These are phyloP conservation scores for Polyporus arcularius DNA, from an alignment of 768 basidiomycete species.

Conservation along the genomic window DNA sequence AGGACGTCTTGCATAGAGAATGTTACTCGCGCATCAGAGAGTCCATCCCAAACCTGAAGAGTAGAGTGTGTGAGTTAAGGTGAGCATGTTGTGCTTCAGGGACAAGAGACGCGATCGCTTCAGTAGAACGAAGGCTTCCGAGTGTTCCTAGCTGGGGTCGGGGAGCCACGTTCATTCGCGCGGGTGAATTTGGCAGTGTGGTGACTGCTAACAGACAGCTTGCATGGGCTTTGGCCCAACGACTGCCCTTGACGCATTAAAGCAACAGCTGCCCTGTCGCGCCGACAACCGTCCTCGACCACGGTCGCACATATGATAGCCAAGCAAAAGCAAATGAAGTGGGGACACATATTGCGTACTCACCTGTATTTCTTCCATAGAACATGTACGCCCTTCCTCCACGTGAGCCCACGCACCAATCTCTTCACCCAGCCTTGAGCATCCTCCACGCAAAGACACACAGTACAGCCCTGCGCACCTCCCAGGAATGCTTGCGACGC, in stretches of 20 bases:
- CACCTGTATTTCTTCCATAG: constrained; percentile 87
- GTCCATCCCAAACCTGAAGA: constrained; percentile 85
- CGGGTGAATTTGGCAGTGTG: no score
- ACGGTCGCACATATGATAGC: background rate
- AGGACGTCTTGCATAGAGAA: constrained; percentile 44
- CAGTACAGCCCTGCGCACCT: constrained; percentile 40
- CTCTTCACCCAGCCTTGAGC: constrained; percentile 41
- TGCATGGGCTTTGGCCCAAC: no score
- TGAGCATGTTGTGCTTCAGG: no score
- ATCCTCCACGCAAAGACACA: background rate
- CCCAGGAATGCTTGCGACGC: constrained; percentile 66
- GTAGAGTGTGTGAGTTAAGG: no score
- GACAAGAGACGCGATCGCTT: no score
- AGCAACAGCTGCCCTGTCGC: no score
- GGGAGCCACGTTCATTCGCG: no score
- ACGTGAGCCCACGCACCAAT: constrained; percentile 86
- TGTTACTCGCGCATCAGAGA: constrained; percentile 76
- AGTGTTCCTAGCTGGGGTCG: no score
- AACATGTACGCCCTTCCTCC: constrained; percentile 63
- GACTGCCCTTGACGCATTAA: no score
- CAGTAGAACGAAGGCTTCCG: no score
- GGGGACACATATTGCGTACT: constrained; percentile 12
- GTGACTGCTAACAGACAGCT: no score
- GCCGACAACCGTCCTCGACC: no score
- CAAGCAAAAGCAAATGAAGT: background rate